Percentiles rank a stretch among this genome's conserved stretches.
phyloP scores from a whole-genome alignment of 1,139 yeast genomes.

The Suhomyces ambrosiae region DNA sequence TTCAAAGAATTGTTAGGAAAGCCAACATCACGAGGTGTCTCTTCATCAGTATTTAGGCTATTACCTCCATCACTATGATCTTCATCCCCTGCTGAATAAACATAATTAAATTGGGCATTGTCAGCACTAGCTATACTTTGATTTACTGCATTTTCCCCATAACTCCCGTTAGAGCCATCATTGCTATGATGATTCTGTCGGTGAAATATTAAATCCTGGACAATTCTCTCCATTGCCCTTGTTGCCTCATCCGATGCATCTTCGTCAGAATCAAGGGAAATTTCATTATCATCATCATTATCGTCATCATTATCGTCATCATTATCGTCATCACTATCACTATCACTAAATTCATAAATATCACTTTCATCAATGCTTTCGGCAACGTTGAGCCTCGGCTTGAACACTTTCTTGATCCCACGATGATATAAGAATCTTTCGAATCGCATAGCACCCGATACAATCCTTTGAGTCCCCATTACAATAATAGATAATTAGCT shows the following conservation, averaged over 20 bases:
- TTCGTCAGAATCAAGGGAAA: not conserved
- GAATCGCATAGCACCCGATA: no score
- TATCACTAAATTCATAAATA: slow-evolving; percentile 7
- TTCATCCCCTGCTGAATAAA: no score
- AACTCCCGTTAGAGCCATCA: not conserved
- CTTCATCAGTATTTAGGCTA: no score
- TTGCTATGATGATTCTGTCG: not conserved
- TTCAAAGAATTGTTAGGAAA: no score
- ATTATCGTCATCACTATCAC: slow-evolving; percentile 1
- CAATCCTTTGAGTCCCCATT: no score
- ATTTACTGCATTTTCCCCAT: not conserved
- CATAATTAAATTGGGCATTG: no score
- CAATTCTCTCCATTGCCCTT: not conserved
- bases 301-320: not conserved
- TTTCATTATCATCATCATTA: not conserved
- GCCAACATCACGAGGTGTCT: no score
- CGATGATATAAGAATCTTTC: slow-evolving; percentile 1
- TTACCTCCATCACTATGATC: not conserved
- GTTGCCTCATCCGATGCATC: not conserved
- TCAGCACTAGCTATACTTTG: not conserved
- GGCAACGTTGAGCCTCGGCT: not conserved
- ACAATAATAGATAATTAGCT: no score
- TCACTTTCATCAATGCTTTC: slow-evolving; percentile 8
- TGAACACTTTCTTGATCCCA: slow-evolving; percentile 3
- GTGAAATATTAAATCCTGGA: not conserved